Evolutionary conservation across 202 grass and related monocot genomes (phyloP).

Genomic region (Digitaria exilis): DNA sequence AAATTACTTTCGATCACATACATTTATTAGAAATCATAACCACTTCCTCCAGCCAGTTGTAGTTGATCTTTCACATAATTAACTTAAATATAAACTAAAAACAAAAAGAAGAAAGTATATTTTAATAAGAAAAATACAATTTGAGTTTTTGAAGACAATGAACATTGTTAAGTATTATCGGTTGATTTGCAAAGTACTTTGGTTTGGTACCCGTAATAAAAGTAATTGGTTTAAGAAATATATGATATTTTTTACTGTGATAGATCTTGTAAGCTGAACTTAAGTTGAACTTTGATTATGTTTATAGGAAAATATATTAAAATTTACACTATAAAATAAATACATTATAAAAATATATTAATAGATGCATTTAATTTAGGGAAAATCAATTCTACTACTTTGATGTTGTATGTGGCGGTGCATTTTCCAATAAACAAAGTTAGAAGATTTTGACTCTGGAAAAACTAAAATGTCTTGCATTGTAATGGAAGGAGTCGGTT

Average conservation of each 20-base stretch:
- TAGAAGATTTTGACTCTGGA: background rate
- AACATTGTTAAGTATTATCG: too few species aligned
- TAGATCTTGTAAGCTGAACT: background rate
- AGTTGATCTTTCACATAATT: background rate
- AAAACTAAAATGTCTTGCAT: background rate
- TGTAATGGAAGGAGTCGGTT: background rate
- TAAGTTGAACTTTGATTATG: background rate
- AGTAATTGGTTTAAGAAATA: background rate
- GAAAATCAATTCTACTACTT: too few species aligned
- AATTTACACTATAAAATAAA: too few species aligned
- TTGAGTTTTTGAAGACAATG: too few species aligned
- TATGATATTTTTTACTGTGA: background rate
- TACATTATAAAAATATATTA: too few species aligned
- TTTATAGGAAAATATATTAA: background rate
- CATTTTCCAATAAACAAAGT: too few species aligned
- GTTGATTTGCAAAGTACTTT: background rate
- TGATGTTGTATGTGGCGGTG: too few species aligned
- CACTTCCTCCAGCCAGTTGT: too few species aligned
- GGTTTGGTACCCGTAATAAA: too few species aligned
- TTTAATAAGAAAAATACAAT: too few species aligned
- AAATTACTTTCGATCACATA: background rate
- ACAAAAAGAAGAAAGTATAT: background rate
- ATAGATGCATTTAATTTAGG: too few species aligned
- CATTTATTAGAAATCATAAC: too few species aligned
- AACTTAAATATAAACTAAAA: background rate